Evolutionary conservation across 2,329 filamentous ascomycete species (phyloP), one percentile per base, ranked within the genome.

Genomic region (Achaetomium macrosporum): DNA sequence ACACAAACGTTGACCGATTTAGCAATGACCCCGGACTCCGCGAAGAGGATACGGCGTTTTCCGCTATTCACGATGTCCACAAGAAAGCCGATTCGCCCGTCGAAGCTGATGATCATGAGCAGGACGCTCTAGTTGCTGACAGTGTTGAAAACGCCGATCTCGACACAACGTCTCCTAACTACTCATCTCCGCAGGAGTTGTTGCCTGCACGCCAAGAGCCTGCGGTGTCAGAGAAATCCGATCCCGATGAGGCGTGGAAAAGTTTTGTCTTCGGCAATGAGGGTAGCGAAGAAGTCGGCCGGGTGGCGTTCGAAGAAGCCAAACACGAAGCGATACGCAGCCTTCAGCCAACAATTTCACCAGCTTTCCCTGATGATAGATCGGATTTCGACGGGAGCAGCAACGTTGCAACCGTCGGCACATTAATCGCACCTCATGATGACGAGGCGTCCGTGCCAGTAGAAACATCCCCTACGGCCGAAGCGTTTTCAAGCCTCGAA

Each of bases 261-360:
- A 47, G 50, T 15, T 66, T 67, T 29, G 54, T 66, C 3, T 62
- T 66, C 30, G 60, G 60, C 3, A 53, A 59, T 16, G 60, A 57
- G 6, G 31, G 47, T 16, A 61, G 51, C 36, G 58, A 59, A 15
- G 55, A 59, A 12, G 9, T 63, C 20, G 53, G 57, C 35, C 44
- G 47, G 20, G 47, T 40, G 17, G 58, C 51, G 8, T 58, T 61
- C 19, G 40, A 57, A n/a, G 57, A 64, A 30, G 61, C 62, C 25
- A 61, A 47, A 36, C 56, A 57, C 30, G 61, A 61, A 6, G 59
- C 54, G 13, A 58, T 51, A 35, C 53, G 46, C 35, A 43, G 25
- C 17, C 36, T 62, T 12, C 54, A 51, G 13, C 57, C 60, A 15
- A 58, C 58, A n/a, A 43, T 55, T 10, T n/a, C 39, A 12, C 39